Evolutionary conservation across 2,329 filamentous ascomycete genomes (phyloP).

Genomic region (Mollisia scopiformis): DNA sequence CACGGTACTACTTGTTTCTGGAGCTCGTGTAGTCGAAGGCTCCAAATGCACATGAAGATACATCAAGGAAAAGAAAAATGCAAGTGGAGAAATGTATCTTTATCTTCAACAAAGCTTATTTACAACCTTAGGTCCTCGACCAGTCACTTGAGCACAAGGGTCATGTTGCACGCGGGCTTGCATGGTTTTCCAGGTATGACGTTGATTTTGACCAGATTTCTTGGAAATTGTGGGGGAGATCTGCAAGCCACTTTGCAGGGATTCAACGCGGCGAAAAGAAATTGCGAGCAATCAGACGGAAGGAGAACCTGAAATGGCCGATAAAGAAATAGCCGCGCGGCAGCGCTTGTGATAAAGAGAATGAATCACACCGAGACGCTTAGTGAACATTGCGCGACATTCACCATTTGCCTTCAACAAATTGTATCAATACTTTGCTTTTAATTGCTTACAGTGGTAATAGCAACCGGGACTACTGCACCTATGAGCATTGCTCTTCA

Average conservation of each 20-base stretch:
- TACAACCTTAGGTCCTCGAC: background rate
- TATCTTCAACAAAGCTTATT: background rate
- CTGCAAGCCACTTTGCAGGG: background rate
- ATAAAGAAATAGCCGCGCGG: background rate
- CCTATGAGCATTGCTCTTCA: no score
- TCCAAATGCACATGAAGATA: background rate
- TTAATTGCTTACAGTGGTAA: no score
- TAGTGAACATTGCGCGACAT: background rate
- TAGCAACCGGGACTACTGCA: no score
- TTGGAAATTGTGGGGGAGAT: background rate
- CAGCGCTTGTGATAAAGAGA: conserved; percentile 1
- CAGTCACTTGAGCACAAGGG: background rate
- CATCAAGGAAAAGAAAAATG: background rate
- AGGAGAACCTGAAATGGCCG: no score
- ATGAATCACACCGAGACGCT: background rate
- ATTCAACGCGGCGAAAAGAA: background rate
- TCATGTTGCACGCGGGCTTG: background rate
- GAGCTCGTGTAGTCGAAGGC: background rate
- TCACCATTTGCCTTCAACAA: background rate
- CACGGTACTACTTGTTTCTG: background rate
- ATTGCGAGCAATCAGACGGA: background rate
- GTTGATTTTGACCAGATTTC: background rate
- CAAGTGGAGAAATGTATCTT: background rate
- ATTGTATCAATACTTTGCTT: background rate
- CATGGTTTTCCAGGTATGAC: background rate